Conservation (phyloP, 2,329 filamentous ascomycete species). For the Fusarium subglutinans region DNA sequence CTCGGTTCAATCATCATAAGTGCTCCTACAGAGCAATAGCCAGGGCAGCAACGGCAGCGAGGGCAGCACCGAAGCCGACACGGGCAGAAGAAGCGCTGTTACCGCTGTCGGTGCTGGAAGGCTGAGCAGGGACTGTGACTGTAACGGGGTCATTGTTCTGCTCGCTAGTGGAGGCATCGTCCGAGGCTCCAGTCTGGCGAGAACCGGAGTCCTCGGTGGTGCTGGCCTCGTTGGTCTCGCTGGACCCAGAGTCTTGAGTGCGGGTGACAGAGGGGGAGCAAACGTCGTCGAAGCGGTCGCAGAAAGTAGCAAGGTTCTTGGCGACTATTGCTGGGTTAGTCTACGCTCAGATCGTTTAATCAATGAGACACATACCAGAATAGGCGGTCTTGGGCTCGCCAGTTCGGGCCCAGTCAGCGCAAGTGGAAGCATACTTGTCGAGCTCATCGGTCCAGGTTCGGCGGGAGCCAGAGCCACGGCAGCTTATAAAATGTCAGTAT, state of each 20-base stretch:
- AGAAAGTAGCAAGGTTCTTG: constrained; percentile 43
- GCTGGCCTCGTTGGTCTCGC: background rate
- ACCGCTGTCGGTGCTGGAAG: constrained; percentile 18
- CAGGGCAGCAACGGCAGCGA: constrained; percentile 36
- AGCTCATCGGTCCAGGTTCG: constrained; percentile 45
- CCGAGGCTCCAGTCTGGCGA: constrained; percentile 1
- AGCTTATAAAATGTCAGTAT: constrained; percentile 37
- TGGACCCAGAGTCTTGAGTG: constrained; percentile 16
- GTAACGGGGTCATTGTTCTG: constrained; percentile 30
- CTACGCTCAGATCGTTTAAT: background rate
- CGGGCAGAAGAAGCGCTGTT: constrained; percentile 33
- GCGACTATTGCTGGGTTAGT: constrained; percentile 42
- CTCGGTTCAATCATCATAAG: background rate
- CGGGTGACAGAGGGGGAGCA: constrained; percentile 27
- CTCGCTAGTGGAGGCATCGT: constrained; percentile 9
- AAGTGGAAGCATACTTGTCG: constrained; percentile 44
- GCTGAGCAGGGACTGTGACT: background rate
- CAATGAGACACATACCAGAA: constrained; percentile 32
- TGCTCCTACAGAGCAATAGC: constrained; percentile 38
- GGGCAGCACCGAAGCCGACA: constrained; percentile 32
- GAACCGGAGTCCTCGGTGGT: constrained; percentile 11
- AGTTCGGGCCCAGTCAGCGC: constrained; percentile 44
- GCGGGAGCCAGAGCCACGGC: constrained; percentile 24
- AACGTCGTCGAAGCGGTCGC: constrained; percentile 44
- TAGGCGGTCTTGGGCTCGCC: constrained; percentile 42